A percentile compares a stretch with the other conserved stretches of the same genome.
Conservation (phyloP, 257 asterid genomes). For the Fraxinus americana region DNA sequence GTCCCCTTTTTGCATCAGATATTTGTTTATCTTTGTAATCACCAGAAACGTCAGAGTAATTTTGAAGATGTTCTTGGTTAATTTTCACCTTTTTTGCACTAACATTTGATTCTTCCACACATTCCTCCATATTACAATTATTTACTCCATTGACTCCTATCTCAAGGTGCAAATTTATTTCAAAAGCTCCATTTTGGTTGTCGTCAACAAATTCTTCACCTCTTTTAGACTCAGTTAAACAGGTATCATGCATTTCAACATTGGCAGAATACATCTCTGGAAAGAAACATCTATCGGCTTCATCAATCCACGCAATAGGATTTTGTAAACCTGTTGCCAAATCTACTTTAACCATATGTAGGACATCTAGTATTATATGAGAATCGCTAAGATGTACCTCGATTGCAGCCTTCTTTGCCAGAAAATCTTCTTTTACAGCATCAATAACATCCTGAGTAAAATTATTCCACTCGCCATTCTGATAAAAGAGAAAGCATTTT, state of each 20-base stretch:
- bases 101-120: constrained; percentile 35
- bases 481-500: constrained; percentile 25
- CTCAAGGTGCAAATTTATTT: constrained; percentile 35
- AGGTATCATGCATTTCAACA: neutral
- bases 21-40: neutral
- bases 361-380: constrained; percentile 25
- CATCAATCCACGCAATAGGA: constrained; percentile 45
- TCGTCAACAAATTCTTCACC: constrained; percentile 1
- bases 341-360: constrained; percentile 31
- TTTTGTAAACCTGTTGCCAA: constrained; percentile 29
- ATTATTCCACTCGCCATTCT: constrained; percentile 34
- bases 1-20: constrained; percentile 12
- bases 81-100: constrained; percentile 18
- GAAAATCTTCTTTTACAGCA: constrained; percentile 26
- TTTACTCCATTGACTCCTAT: constrained; percentile 13
- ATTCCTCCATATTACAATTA: constrained; percentile 24
- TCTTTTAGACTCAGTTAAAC: neutral
- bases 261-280: constrained; percentile 23
- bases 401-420: constrained; percentile 31
- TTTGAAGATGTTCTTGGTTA: constrained; percentile 3
- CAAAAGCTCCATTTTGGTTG: constrained; percentile 21
- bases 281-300: constrained; percentile 35
- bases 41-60: constrained; percentile 1
- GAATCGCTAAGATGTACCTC: constrained; percentile 25
- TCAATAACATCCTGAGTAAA: constrained; percentile 28